Base-by-base conservation (phyloP, 2,329 filamentous ascomycete genomes). In the Pyrenophora seminiperda region DNA sequence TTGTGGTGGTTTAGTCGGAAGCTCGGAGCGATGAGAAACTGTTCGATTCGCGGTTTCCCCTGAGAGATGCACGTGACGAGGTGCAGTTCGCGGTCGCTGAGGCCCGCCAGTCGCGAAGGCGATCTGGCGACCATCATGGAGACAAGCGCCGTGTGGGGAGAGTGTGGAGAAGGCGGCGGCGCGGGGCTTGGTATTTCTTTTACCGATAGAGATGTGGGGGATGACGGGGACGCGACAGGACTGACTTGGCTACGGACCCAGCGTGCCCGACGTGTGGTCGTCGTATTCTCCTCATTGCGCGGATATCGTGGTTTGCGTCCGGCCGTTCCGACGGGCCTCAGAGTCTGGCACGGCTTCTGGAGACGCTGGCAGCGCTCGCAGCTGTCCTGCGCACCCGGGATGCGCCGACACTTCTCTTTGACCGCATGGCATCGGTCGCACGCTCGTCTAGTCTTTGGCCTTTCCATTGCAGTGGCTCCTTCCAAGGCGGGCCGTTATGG, bases 281-380 rank as follows among this genome's bases (percentile, higher is more conserved):
- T 31, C 10, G 45, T 10, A 30, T 1, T n/a, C 2, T 29, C 22
- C 10, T 41, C 42, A 41, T n/a, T 36, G 42, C 42, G 47, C 14
- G 41, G 37, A 14, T 50, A 40, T 29, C 47, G 47, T 41, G 47
- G 47, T 39, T 50, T 50, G 31, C 47, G 47, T 14, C 47, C 47
- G 22, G 47, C 47, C 11, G 37, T 50, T 17, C 36, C 37, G 13
- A 47, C 36, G 7, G 47, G 47, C 27, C 47, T 45, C 22, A 50
- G 42, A 11, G 29, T 50, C 14, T 47, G 47, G 42, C 47, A 50
- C 10, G 27, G 18, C 18, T 41, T 47, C 11, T 41, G 36, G 18
- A 50, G 47, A 18, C 47, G 42, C n/a, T 41, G 37, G 42, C 47
- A 50, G n/a, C 47, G 47, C 41, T 50, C 47, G 41, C 47, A 50